Conservation (phyloP, 1,139 yeast species). For the Yamadazyma dushanensis region DNA sequence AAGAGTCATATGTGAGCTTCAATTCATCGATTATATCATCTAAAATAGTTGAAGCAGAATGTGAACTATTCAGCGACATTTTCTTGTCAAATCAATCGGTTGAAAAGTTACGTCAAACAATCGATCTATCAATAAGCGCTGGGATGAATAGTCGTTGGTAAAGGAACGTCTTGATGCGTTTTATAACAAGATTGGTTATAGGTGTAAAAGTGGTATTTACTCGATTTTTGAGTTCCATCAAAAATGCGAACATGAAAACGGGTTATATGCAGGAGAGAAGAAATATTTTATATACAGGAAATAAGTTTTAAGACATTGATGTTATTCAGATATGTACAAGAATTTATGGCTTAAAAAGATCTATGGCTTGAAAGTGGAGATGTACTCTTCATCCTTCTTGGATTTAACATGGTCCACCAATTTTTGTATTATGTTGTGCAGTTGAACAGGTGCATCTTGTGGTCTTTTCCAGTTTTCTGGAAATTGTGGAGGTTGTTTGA, state of each 20-base stretch:
- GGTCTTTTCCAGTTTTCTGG: constrained; percentile 90
- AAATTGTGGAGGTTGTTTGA: constrained; percentile 50
- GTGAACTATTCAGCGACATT: constrained; percentile 12
- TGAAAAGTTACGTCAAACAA: neutral
- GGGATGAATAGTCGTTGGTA: neutral
- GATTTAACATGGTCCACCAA: constrained; percentile 36
- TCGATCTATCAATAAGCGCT: neutral
- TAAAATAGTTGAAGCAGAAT: constrained; percentile 44
- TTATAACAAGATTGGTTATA: too few relatives aligned
- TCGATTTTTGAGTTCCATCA: too few relatives aligned
- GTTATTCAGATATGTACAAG: constrained; percentile 8
- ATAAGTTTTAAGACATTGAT: neutral
- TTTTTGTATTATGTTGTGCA: constrained; percentile 31
- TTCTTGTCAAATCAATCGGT: neutral
- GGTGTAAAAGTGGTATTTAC: too few relatives aligned
- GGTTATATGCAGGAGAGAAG: too few relatives aligned
- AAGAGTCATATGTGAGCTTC: constrained; percentile 55
- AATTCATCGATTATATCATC: constrained; percentile 55
- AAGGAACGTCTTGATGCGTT: neutral
- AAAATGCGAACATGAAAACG: too few relatives aligned
- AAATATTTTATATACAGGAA: neutral
- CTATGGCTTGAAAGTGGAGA: constrained; percentile 27
- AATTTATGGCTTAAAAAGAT: neutral
- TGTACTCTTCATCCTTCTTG: constrained; percentile 34
- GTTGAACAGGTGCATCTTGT: constrained; percentile 54